Evolutionary conservation across 176 grass and related monocot genomes (phyloP), one percentile per base, ranked within the genome.

Genomic region (Poa annua): DNA sequence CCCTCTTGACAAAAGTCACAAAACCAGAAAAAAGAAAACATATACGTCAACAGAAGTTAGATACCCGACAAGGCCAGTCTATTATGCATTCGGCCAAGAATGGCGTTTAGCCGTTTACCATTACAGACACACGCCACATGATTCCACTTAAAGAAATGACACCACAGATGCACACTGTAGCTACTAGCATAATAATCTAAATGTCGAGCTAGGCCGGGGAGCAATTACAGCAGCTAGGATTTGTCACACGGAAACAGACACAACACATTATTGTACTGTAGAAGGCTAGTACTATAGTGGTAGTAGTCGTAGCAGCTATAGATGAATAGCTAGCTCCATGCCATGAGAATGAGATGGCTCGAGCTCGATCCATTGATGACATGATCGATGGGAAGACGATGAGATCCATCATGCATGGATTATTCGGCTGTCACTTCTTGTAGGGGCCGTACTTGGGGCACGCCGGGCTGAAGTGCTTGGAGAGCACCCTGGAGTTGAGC

Each of bases 401-500:
- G 4, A 17, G 17, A 11, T 16, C 7, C 11, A 49, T 3, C 6
- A 14, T 5, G 11, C n/a, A n/a, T 29, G 29, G 29, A 29, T 29
- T 9, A 13, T 32, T 11, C 44, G 48, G 13, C 2, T 24, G 2
- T 89, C 87, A 87, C 84, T 92, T 90, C 54, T 81, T 86, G 79
- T 88, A 80, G 29, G 92, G 90, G 54, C 75, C 86, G 90, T 86
- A 95, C 10, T 32, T 90, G 35, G 96, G 96, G 80, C 88, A 87
- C 0, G 88, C 90, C 38, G 88, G 91, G 88, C 92, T 95, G 87
- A 98, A 88, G 89, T 98, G 90, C 45, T 79, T 78, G 81, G 90
- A 91, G 10, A 91, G 59, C 20, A 91, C 96, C 79, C 96, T 73
- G 16, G 96, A 95, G 76, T 98, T 92, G 71, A 95, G 78, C 52